Base-by-base conservation (phyloP, 805 yeast genomes). In the Hermanozyma aechmeae region DNA sequence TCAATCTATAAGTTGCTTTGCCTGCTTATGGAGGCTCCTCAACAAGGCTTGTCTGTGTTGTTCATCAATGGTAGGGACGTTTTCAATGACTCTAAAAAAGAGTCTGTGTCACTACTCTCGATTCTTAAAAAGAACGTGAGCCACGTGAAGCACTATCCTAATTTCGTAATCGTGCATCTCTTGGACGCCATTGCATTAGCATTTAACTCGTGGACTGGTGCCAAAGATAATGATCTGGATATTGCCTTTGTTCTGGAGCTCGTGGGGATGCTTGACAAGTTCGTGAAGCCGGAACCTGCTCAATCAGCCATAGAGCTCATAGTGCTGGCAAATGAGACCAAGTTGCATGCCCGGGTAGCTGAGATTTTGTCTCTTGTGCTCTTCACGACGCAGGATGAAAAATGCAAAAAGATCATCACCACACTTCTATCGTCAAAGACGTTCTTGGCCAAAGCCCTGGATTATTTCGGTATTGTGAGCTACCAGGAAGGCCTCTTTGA, bases 151-250 rank as follows among this genome's bases (percentile, higher is more conserved):
- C 51, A 60, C 27, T 69, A 70, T 29, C 84, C 89, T 1, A 67
- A 73, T 29, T 60, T 71, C 12, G 76, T 77, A n/a, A 70, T 79
- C 15, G 68, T 78, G 14, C 77, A 77, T 37, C 52, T 85, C 15
- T 63, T 82, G 13, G 86, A 81, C 48, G 75, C 93, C 0, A 64
- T 86, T 16, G 70, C 92, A 0, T 57, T 71, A 27, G 86, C 93
- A 1, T 72, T 77, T 43, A 82, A 81, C 47, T 71, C 84, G 0
- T 82, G 95, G 93, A 72, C 79, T 0, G 66, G 77, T 1, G 71
- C 74, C 0, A 67, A 72, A 29, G 70, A 72, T 25, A 61, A 61
- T 29, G 70, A 65, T 5, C 49, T 61, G 5, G 84, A 78, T 42
- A 44, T 43, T 14, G 48, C 49, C n/a, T 71, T 72, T 29, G 56